Evolutionary conservation across 305 asterid species (phyloP).

Genomic region (Plantago lanceolata): DNA sequence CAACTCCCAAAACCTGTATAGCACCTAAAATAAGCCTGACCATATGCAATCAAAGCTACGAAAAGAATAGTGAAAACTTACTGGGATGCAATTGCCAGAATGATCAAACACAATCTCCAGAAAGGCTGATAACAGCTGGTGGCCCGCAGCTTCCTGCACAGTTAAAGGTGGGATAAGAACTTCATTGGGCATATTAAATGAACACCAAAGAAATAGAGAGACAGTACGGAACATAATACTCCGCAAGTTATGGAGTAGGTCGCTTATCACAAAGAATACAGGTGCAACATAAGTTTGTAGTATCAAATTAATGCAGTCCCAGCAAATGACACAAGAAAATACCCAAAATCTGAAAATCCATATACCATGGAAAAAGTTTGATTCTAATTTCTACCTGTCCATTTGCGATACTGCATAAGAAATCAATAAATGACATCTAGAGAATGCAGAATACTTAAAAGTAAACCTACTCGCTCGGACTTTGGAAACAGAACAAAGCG

Average conservation of each 20-base stretch:
- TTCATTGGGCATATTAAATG: constrained; percentile 7
- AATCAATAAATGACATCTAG: too few species aligned
- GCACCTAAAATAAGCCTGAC: constrained; percentile 12
- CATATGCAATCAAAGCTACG: background rate
- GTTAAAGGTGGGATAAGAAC: constrained; percentile 9
- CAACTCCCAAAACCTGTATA: constrained; percentile 5
- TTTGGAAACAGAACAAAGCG: too few species aligned
- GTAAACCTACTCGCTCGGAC: too few species aligned
- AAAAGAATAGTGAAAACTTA: constrained; percentile 27
- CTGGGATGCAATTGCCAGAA: constrained; percentile 90
- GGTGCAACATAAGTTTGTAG: constrained; percentile 38
- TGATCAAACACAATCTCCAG: constrained; percentile 94
- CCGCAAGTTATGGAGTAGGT: constrained; percentile 84
- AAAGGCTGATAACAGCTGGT: constrained; percentile 82
- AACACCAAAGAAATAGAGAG: background rate
- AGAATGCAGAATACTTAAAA: too few species aligned
- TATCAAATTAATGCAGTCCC: constrained; percentile 13
- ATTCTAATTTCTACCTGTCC: too few species aligned
- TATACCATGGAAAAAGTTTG: constrained; percentile 89
- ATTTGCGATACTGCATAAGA: too few species aligned
- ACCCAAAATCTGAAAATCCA: constrained; percentile 20
- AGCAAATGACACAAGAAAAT: constrained; percentile 3
- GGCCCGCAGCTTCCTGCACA: constrained; percentile 92
- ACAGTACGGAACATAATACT: constrained; percentile 50
- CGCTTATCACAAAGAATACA: too few species aligned